Evolutionary conservation across 73 alveolate species (phyloP).

Genomic region (Breviolum minutum): DNA sequence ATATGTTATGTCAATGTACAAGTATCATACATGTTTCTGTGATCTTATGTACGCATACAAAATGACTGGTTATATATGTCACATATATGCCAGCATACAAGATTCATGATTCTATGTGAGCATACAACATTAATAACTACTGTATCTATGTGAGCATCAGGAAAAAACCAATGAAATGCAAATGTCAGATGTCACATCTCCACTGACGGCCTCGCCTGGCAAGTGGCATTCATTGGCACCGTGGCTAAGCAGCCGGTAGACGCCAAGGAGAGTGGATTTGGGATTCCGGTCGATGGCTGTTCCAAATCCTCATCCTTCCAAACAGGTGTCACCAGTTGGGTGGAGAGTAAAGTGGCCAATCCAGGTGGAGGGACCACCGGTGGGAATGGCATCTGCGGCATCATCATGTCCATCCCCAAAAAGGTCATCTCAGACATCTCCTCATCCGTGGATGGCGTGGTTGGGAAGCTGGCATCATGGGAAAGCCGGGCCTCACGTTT

Average conservation of each 20-base stretch:
- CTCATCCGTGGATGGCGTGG: slow-evolving; percentile 37
- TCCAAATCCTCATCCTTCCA: slow-evolving; percentile 26
- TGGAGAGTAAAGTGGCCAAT: not conserved
- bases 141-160: too few relatives aligned
- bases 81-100: too few relatives aligned
- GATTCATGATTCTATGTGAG: too few relatives aligned
- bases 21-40: too few relatives aligned
- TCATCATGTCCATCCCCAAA: not conserved
- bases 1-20: too few relatives aligned
- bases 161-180: too few relatives aligned
- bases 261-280: slow-evolving; percentile 4
- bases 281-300: not conserved
- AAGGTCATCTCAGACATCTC: not conserved
- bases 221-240: slow-evolving; percentile 47
- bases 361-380: slow-evolving; percentile 32
- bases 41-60: too few relatives aligned
- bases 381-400: slow-evolving; percentile 20
- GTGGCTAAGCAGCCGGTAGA: slow-evolving; percentile 57
- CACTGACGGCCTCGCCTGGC: not conserved
- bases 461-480: not conserved
- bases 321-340: not conserved
- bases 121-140: too few relatives aligned
- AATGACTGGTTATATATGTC: too few relatives aligned
- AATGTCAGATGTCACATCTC: too few relatives aligned
- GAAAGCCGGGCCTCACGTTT: slow-evolving; percentile 55